Percentiles rank a stretch among this genome's conserved stretches.
phyloP scores from a whole-genome alignment of 345 rosid genomes.

The Arabidopsis suecica region DNA sequence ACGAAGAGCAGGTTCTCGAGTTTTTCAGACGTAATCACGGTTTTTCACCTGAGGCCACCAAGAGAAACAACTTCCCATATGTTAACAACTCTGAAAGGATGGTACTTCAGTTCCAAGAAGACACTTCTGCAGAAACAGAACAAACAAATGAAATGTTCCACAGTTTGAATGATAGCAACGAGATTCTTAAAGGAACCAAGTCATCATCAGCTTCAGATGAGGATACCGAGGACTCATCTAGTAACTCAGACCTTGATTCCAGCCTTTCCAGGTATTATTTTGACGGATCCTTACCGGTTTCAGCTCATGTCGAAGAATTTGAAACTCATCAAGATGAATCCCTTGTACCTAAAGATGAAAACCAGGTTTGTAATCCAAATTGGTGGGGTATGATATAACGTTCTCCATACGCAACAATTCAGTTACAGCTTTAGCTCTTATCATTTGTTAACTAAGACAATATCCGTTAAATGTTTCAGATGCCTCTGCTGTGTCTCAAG shows the following conservation, averaged over 20 bases:
- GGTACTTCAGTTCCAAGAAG: constrained; percentile 18
- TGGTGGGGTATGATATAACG: neutral
- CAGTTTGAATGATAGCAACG: constrained; percentile 23
- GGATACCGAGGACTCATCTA: constrained; percentile 47
- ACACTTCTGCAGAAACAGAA: constrained; percentile 26
- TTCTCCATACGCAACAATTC: neutral
- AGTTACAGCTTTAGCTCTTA: constrained; percentile 1
- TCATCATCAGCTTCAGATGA: constrained; percentile 36
- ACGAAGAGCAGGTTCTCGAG: constrained; percentile 39
- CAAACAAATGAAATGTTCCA: neutral
- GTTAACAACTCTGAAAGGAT: constrained; percentile 32
- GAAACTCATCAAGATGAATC: constrained; percentile 42
- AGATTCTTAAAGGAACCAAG: constrained; percentile 10
- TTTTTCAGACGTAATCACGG: constrained; percentile 31
- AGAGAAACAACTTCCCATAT: constrained; percentile 9
- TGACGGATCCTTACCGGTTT: constrained; percentile 37
- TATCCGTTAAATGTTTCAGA: constrained; percentile 28
- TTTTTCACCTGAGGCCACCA: neutral
- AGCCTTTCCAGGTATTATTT: constrained; percentile 41
- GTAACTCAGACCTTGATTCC: constrained; percentile 31
- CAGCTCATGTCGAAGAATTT: constrained; percentile 30
- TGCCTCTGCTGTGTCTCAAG: constrained; percentile 27
- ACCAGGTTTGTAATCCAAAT: constrained; percentile 48
- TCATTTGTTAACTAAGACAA: neutral
- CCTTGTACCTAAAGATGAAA: constrained; percentile 46